phyloP scores from a whole-genome alignment of 2,329 filamentous ascomycete genomes.

The Dothideomycetes sp. region DNA sequence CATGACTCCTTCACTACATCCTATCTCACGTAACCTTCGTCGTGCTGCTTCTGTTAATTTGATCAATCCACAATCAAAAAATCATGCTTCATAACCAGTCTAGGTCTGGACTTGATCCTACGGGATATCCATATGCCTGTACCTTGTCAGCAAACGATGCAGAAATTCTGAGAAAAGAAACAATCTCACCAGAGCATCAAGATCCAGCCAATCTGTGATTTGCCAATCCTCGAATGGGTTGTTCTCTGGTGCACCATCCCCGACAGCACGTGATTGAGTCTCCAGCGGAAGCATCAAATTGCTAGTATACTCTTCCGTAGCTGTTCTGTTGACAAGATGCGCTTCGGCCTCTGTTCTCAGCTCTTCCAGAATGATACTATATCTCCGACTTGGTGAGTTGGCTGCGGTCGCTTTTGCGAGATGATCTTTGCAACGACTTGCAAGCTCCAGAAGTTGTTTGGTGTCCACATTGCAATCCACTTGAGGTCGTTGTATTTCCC shows the following conservation, averaged over 20 bases:
- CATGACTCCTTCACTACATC: too few species aligned
- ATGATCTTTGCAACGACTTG: slow-evolving; percentile 37
- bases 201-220: slow-evolving; percentile 27
- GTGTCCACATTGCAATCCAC: slow-evolving; percentile 6
- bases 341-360: slow-evolving; percentile 32
- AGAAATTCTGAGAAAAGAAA: neutral
- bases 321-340: slow-evolving; percentile 13
- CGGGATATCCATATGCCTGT: slow-evolving; percentile 1
- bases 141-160: neutral
- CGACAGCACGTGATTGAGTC: too few species aligned
- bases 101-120: neutral
- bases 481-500: slow-evolving; percentile 34
- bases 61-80: too few species aligned
- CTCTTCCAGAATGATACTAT: slow-evolving; percentile 41
- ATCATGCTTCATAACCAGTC: neutral
- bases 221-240: slow-evolving; percentile 25
- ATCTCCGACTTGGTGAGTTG: slow-evolving; percentile 39
- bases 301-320: too few species aligned
- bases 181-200: slow-evolving; percentile 25
- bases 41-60: too few species aligned
- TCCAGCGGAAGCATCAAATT: too few species aligned
- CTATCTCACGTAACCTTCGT: too few species aligned
- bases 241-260: too few species aligned
- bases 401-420: slow-evolving; percentile 38
- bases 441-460: slow-evolving; percentile 31